Conservation (phyloP, 148 eudicot genomes). For the Salicornia ramosissima region DNA sequence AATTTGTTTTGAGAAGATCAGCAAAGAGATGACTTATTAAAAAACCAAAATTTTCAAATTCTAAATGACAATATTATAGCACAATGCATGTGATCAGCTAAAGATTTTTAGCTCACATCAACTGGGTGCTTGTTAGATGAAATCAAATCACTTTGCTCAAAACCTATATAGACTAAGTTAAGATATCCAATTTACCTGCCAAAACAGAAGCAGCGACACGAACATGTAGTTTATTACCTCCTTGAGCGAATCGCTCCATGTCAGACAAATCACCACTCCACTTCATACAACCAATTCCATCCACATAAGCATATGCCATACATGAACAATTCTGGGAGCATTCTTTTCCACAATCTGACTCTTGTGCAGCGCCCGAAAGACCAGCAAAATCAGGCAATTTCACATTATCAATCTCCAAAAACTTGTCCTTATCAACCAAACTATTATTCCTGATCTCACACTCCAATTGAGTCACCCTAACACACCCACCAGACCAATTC, state of each 20-base stretch:
- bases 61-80: too few species aligned
- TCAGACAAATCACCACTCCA: conserved; percentile 51
- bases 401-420: conserved; percentile 32
- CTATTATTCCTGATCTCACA: conserved; percentile 30
- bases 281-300: conserved; percentile 48
- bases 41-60: too few species aligned
- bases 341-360: conserved; percentile 24
- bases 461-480: conserved; percentile 32
- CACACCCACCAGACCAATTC: conserved; percentile 52
- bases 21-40: too few species aligned
- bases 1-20: too few species aligned
- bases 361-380: conserved; percentile 12
- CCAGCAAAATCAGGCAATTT: conserved; percentile 60
- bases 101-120: background rate
- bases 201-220: conserved; percentile 48
- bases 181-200: conserved; percentile 28
- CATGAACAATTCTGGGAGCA: conserved; percentile 58
- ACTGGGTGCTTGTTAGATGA: too few species aligned
- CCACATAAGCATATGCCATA: conserved; percentile 40
- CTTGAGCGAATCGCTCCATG: conserved; percentile 34
- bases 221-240: conserved; percentile 35
- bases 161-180: background rate
- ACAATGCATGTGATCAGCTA: background rate
- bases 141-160: too few species aligned
- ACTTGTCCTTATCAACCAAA: conserved; percentile 27